Evolutionary conservation across 2,329 filamentous ascomycete genomes (phyloP).

Genomic region (Colletotrichum tofieldiae): DNA sequence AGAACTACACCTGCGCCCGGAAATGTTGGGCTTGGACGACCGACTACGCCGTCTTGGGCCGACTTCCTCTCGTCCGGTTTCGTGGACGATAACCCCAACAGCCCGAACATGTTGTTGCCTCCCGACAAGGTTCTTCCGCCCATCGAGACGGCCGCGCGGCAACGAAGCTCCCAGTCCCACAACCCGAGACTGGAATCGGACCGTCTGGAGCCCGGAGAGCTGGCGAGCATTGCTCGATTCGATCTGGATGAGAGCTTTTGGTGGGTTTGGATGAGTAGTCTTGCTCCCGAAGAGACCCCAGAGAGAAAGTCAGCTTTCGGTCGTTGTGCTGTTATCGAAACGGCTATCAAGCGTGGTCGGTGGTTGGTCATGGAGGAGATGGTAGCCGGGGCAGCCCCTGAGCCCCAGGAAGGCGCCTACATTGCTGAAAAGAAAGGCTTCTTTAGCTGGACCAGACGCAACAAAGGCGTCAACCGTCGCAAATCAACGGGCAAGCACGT

Average conservation of each 20-base stretch:
- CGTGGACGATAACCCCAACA: slow-evolving; percentile 79
- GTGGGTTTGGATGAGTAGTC: slow-evolving; percentile 99
- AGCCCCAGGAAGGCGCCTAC: slow-evolving; percentile 87
- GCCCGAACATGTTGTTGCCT: slow-evolving; percentile 82
- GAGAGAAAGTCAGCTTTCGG: slow-evolving; percentile 94
- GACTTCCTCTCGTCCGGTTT: slow-evolving; percentile 98
- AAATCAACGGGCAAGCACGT: slow-evolving; percentile 79
- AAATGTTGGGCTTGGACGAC: slow-evolving; percentile 78
- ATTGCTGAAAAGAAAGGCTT: slow-evolving; percentile 96
- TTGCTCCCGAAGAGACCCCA: slow-evolving; percentile 90
- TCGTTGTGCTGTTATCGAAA: slow-evolving; percentile 93
- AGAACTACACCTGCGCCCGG: slow-evolving; percentile 78
- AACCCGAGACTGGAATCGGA: slow-evolving; percentile 79
- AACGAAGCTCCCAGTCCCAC: slow-evolving; percentile 90
- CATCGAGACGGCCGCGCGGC: slow-evolving; percentile 79
- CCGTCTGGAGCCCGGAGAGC: slow-evolving; percentile 88
- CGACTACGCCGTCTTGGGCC: slow-evolving; percentile 97
- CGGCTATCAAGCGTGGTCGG: slow-evolving; percentile 82
- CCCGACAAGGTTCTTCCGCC: slow-evolving; percentile 93
- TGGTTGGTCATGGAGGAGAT: slow-evolving; percentile 98
- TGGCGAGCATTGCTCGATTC: slow-evolving; percentile 90
- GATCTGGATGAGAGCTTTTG: slow-evolving; percentile 97
- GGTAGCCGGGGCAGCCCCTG: slow-evolving; percentile 90
- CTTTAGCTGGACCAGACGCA: slow-evolving; percentile 87
- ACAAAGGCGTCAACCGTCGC: slow-evolving; percentile 74